Evolutionary conservation across 2,329 filamentous ascomycete species (phyloP).

Genomic region (Ustulina deusta): DNA sequence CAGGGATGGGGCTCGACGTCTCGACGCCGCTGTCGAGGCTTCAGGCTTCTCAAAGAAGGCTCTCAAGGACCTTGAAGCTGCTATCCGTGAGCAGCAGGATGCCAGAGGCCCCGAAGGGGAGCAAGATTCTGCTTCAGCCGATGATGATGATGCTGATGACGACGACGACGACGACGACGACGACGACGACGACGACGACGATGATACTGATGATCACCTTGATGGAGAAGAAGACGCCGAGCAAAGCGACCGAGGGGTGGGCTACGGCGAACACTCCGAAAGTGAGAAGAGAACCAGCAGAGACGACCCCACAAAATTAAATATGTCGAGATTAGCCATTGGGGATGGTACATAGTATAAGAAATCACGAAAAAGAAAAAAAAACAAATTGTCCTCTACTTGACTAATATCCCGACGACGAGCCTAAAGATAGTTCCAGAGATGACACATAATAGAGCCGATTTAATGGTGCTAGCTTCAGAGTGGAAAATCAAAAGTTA

Average conservation of each 20-base stretch:
- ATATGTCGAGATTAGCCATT: conserved; percentile 45
- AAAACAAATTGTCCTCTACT: not conserved
- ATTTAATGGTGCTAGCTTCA: not conserved
- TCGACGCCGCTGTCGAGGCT: conserved; percentile 91
- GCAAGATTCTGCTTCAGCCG: conserved; percentile 53
- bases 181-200: conserved; percentile 45
- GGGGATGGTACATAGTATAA: conserved; percentile 43
- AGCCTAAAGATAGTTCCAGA: not conserved
- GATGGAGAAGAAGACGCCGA: conserved; percentile 48
- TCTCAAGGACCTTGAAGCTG: conserved; percentile 90
- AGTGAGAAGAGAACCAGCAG: conserved; percentile 9
- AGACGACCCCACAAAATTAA: conserved; percentile 29
- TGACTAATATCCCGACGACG: not conserved
- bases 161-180: conserved; percentile 53
- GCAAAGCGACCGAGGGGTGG: conserved; percentile 45
- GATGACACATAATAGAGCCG: not conserved
- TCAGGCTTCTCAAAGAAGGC: conserved; percentile 98
- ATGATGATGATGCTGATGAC: conserved; percentile 50
- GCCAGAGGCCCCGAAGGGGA: conserved; percentile 55
- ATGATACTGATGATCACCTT: conserved; percentile 43
- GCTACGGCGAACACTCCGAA: conserved; percentile 22
- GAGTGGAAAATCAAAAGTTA: conserved; percentile 10
- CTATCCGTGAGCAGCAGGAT: conserved; percentile 82
- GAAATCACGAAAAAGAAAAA: too few relatives aligned
- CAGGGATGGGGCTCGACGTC: conserved; percentile 72